These are phyloP conservation scores for Chaetomiaceae sp. DNA, from an alignment of 2,329 filamentous ascomycete species.

Conservation along the genomic window DNA sequence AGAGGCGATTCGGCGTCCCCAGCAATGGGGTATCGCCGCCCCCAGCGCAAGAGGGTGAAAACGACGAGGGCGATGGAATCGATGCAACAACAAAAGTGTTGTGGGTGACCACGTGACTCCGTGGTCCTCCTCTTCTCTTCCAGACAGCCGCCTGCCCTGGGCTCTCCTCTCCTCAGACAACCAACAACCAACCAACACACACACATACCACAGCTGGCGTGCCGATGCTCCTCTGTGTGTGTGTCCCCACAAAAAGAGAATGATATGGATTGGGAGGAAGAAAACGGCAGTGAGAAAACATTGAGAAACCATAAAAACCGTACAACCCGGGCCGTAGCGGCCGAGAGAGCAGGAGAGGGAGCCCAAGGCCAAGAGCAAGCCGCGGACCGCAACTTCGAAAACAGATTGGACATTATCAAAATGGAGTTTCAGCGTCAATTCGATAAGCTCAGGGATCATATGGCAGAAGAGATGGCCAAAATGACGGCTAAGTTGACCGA, in stretches of 20 bases:
- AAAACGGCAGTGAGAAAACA: neutral
- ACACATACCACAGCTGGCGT: too few relatives aligned
- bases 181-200: too few relatives aligned
- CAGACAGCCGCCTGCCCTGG: too few relatives aligned
- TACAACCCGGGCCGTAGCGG: neutral
- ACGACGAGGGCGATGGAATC: neutral
- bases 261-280: neutral
- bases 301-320: neutral
- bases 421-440: constrained; percentile 4
- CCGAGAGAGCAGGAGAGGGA: neutral
- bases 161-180: too few relatives aligned
- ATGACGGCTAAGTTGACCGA: constrained; percentile 1
- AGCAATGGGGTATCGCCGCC: neutral
- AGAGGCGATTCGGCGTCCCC: neutral
- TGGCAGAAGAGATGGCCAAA: constrained; percentile 1
- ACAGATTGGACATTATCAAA: constrained; percentile 7
- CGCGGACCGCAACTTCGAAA: constrained; percentile 4
- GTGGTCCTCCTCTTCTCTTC: too few relatives aligned
- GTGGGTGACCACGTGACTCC: too few relatives aligned
- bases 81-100: neutral
- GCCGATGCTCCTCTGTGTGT: too few relatives aligned
- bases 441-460: constrained; percentile 1
- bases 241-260: too few relatives aligned
- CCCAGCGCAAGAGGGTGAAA: constrained; percentile 1
- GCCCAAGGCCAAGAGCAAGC: constrained; percentile 1